Evolutionary conservation across 352 stramenopile species (phyloP).

Genomic region (Globisporangium parvum): DNA sequence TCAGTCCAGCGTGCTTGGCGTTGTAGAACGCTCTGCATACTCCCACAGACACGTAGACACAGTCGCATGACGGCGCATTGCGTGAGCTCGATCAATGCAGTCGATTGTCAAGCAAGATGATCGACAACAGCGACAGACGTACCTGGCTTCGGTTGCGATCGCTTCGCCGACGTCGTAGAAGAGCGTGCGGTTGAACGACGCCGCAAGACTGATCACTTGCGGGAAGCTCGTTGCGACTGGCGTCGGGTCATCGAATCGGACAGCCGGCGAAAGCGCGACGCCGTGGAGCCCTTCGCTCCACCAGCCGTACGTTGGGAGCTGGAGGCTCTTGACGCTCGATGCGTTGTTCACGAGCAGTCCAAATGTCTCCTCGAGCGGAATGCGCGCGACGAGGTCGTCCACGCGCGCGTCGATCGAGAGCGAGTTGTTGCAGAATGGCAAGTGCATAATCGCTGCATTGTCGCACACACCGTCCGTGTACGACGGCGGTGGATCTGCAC

Average conservation of each 20-base stretch:
- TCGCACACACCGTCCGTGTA: slow-evolving; percentile 51
- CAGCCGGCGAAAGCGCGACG: slow-evolving; percentile 60
- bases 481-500: slow-evolving; percentile 6
- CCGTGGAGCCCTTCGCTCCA: slow-evolving; percentile 89
- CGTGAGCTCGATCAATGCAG: no score
- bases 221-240: slow-evolving; percentile 87
- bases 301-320: slow-evolving; percentile 77
- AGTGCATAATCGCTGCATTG: slow-evolving; percentile 24
- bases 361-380: slow-evolving; percentile 67
- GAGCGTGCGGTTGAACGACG: slow-evolving; percentile 86
- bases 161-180: slow-evolving; percentile 68
- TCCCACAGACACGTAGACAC: background rate
- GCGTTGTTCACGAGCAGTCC: slow-evolving; percentile 65
- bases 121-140: background rate
- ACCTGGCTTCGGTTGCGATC: slow-evolving; percentile 77
- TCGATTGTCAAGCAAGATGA: no score
- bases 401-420: slow-evolving; percentile 52
- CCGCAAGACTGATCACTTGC: slow-evolving; percentile 66
- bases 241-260: slow-evolving; percentile 45
- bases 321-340: slow-evolving; percentile 17
- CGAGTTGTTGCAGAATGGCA: slow-evolving; percentile 67
- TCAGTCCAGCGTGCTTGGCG: slow-evolving; percentile 65
- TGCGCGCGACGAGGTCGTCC: slow-evolving; percentile 50
- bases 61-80: background rate
- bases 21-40: slow-evolving; percentile 65